Base-by-base conservation (phyloP, 2,329 filamentous ascomycete genomes). In the Pseudogymnoascus sp. region DNA sequence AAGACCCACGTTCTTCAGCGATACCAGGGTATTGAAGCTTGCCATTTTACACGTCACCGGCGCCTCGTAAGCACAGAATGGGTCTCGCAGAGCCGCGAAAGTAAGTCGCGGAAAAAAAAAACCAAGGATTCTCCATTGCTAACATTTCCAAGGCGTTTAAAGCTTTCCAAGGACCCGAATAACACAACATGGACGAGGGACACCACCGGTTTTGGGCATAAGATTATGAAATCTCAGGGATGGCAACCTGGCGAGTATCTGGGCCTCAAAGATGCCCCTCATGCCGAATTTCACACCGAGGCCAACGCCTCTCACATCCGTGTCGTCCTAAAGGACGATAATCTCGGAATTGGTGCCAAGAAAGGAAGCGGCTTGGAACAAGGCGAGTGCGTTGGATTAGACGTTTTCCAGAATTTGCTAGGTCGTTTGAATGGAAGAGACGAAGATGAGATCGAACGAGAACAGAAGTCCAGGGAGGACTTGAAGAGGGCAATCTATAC, bases 121-220 rank as follows among this genome's bases (percentile, higher is more conserved):
- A 35, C 18, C 5, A 64, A 3, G 58, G 75, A 72, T 63, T 73
- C 70, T 66, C 13, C 21, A 38, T 38, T 33, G 23, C 39, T 58
- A 61, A 5, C 18, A 6, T 34, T 26, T 30, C 10, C 33, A 9
- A 72, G 70, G 59, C 67, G 68, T 33, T 65, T 67, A 55, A 95
- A 92, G 75, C 85, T 97, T 70, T 88, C 87, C 65, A 81, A 88
- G 71, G 94, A 99, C 74, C 94, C 94, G 6, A 96, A 97, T 76
- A 99, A 97, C 74, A 96, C 90, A 55, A 84, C 83, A 79, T 99
- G 94, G 94, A 85, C 87, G 60, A 85, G 86, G 68, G 87, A 92
- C 71, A 89, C 87, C 65, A 82, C 81, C 60, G 86, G 84, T 59
- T 97, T 94, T 72, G 94, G 94, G 66, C 92, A 96, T 72, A 89